Evolutionary conservation across 176 grass and related monocot genomes (phyloP).

Genomic region (Aegilops bicornis): DNA sequence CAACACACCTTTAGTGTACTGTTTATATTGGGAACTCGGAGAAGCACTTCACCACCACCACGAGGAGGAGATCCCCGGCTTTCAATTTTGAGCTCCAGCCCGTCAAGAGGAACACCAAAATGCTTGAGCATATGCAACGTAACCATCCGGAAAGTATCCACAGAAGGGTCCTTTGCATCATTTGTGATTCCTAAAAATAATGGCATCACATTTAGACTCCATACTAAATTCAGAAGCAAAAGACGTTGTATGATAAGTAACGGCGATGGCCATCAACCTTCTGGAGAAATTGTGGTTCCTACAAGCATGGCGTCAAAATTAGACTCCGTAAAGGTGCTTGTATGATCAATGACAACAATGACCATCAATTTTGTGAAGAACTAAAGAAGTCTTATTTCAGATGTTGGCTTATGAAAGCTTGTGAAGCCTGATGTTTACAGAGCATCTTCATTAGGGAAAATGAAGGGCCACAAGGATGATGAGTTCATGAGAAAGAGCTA

Average conservation of each 20-base stretch:
- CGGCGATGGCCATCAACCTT: neutral
- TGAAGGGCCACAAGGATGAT: neutral
- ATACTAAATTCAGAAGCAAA: neutral
- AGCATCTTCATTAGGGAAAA: neutral
- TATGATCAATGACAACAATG: neutral
- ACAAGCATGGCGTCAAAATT: neutral
- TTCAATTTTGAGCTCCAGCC: constrained; percentile 83
- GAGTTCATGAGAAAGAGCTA: neutral
- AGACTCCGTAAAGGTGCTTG: neutral
- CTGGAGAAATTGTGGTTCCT: neutral
- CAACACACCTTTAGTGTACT: constrained; percentile 59
- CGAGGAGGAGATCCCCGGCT: constrained; percentile 73
- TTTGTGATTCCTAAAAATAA: constrained; percentile 82
- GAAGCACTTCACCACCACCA: constrained; percentile 80
- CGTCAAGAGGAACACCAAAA: constrained; percentile 88
- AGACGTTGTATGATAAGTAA: neutral
- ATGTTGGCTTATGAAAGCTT: neutral
- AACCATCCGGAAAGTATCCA: constrained; percentile 70
- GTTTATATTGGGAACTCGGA: constrained; percentile 62
- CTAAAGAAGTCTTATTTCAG: neutral
- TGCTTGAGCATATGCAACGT: constrained; percentile 88
- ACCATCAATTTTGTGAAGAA: neutral
- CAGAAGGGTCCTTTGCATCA: constrained; percentile 74
- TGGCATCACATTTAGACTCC: neutral
- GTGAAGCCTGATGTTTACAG: neutral